Evolutionary conservation across 768 basidiomycete species (phyloP).

Genomic region (Fomitopsis pulvina): DNA sequence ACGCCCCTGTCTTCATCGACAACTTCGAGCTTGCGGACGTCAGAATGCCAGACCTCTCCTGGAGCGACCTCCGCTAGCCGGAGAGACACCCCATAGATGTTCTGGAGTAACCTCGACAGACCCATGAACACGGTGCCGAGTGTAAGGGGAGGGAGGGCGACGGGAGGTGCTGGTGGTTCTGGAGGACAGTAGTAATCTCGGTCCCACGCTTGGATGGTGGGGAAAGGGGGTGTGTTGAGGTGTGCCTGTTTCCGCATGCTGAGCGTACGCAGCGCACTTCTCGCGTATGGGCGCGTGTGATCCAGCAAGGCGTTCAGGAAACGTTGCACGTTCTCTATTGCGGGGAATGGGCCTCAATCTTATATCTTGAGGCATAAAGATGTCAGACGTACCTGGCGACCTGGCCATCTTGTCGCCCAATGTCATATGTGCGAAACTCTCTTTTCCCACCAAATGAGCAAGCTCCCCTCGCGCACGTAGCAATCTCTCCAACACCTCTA

Average conservation of each 20-base stretch:
- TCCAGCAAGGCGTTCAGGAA: conserved; percentile 80
- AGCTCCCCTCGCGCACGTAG: conserved; percentile 75
- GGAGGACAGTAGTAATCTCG: conserved; percentile 88
- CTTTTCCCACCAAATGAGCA: conserved; percentile 76
- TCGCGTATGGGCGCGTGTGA: conserved; percentile 74
- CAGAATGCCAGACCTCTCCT: conserved; percentile 86
- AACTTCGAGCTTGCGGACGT: conserved; percentile 90
- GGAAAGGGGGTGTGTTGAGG: conserved; percentile 48
- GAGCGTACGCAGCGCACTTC: conserved; percentile 60
- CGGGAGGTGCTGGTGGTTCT: conserved; percentile 67
- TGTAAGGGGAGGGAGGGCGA: conserved; percentile 69
- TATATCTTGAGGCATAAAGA: conserved; percentile 2
- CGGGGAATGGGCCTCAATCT: not conserved
- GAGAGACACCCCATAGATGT: conserved; percentile 81
- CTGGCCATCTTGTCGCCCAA: conserved; percentile 97
- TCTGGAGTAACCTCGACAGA: conserved; percentile 80
- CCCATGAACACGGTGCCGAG: conserved; percentile 91
- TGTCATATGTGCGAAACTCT: conserved; percentile 83
- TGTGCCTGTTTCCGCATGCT: conserved; percentile 71
- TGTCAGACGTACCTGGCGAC: conserved; percentile 59
- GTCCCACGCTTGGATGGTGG: conserved; percentile 91
- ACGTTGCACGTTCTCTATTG: conserved; percentile 72
- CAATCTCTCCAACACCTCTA: conserved; percentile 71
- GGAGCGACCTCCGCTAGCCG: conserved; percentile 59
- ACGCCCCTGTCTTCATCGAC: conserved; percentile 82